Evolutionary conservation across 306 rosid species (phyloP).

Genomic region (Sesbania bispinosa): DNA sequence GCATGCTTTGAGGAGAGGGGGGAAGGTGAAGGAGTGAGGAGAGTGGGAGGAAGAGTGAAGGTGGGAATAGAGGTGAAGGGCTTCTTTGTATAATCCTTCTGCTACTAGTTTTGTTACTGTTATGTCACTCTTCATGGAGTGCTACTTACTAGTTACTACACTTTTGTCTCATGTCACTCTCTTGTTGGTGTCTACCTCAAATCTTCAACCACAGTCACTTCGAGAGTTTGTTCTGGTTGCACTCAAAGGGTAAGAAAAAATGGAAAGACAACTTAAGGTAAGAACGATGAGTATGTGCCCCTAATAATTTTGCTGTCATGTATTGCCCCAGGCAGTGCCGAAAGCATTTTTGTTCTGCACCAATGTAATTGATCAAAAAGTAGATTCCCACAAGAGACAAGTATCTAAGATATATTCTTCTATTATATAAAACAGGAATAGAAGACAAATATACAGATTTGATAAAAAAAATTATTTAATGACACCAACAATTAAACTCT

Average conservation of each 20-base stretch:
- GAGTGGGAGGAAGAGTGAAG: slow-evolving; percentile 27
- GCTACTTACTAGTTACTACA: too few relatives aligned
- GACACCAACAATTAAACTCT: too few relatives aligned
- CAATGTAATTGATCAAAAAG: slow-evolving; percentile 16
- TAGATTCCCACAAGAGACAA: background rate
- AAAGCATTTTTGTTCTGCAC: slow-evolving; percentile 11
- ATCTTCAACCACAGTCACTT: too few relatives aligned
- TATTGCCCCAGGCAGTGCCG: background rate
- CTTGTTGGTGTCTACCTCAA: too few relatives aligned
- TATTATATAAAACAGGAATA: background rate
- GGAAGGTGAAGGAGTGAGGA: slow-evolving; percentile 52
- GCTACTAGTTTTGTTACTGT: slow-evolving; percentile 39
- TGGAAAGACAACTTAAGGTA: too few relatives aligned
- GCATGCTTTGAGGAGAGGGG: slow-evolving; percentile 74
- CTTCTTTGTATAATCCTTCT: slow-evolving; percentile 58
- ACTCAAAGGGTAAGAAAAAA: too few relatives aligned
- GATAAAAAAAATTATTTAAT: too few relatives aligned
- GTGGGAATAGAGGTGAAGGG: slow-evolving; percentile 40
- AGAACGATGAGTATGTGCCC: too few relatives aligned
- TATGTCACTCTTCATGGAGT: slow-evolving; percentile 43
- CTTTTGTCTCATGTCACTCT: too few relatives aligned
- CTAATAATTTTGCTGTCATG: background rate
- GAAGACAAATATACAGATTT: background rate
- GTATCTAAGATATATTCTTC: background rate
- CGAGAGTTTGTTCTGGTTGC: too few relatives aligned